A percentile compares a stretch with the other conserved stretches of the same genome.
Evolutionary conservation across 1,284 basidiomycete species (phyloP).

Genomic region (Cutaneotrichosporon sp.): DNA sequence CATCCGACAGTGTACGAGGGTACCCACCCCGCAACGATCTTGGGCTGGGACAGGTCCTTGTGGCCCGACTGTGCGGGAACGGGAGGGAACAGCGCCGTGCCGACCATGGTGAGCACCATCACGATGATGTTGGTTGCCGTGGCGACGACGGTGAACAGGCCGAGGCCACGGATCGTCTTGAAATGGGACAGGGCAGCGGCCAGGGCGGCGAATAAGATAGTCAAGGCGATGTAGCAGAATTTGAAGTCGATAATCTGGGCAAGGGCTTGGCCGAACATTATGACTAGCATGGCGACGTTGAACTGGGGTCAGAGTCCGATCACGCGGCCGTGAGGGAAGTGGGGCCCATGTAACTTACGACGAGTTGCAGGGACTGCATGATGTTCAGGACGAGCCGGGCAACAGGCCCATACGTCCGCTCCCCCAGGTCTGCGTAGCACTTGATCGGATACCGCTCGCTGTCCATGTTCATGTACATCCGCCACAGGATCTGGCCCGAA

Average conservation of each 20-base stretch:
- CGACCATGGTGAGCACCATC: constrained; percentile 11
- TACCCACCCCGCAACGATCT: constrained; percentile 52
- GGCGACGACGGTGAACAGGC: constrained; percentile 11
- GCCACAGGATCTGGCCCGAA: constrained; percentile 20
- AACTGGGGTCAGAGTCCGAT: constrained; percentile 9
- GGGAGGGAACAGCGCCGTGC: constrained; percentile 31
- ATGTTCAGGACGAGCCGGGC: constrained; percentile 12
- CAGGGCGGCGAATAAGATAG: constrained; percentile 6
- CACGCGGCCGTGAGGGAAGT: background rate
- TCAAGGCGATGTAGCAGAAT: constrained; percentile 15
- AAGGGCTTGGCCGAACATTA: constrained; percentile 10
- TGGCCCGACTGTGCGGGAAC: constrained; percentile 51
- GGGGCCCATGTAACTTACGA: background rate
- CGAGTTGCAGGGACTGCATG: constrained; percentile 13
- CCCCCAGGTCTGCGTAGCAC: constrained; percentile 20
- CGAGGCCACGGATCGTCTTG: constrained; percentile 14
- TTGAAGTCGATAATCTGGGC: constrained; percentile 8
- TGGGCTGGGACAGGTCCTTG: constrained; percentile 43
- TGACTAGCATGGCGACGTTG: constrained; percentile 12
- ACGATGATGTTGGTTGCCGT: constrained; percentile 8
- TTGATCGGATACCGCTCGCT: constrained; percentile 17
- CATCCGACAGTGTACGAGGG: constrained; percentile 46
- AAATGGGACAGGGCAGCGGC: constrained; percentile 12
- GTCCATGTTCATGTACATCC: constrained; percentile 20
- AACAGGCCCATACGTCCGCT: constrained; percentile 14